These are phyloP conservation scores for Suhomyces wounanorum DNA, from an alignment of 1,139 yeast species.

Conservation along the genomic window DNA sequence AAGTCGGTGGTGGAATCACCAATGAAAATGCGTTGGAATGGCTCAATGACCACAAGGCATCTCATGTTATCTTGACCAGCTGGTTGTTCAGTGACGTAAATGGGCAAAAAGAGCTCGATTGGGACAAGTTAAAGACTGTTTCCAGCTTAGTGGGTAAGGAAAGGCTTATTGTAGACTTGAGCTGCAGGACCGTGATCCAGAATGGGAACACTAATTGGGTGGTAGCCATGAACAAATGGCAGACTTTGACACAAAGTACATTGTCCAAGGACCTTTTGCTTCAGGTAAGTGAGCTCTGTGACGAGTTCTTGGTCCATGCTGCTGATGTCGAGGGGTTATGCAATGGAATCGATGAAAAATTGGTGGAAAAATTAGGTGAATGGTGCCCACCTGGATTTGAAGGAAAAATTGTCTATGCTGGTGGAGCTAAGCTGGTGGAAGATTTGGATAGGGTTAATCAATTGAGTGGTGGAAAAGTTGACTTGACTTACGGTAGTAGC, in stretches of 20 bases:
- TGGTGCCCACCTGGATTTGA: conserved; percentile 67
- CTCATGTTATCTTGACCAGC: conserved; percentile 88
- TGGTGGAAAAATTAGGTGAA: conserved; percentile 69
- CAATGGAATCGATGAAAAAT: conserved; percentile 80
- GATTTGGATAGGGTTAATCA: conserved; percentile 68
- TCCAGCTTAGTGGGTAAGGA: conserved; percentile 60
- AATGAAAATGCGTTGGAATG: conserved; percentile 71
- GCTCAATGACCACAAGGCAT: conserved; percentile 65
- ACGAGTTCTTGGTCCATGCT: conserved; percentile 90
- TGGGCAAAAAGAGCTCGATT: conserved; percentile 49
- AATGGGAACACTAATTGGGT: conserved; percentile 57
- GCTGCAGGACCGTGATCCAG: conserved; percentile 62
- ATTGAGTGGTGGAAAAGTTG: conserved; percentile 80
- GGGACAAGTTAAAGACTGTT: conserved; percentile 53
- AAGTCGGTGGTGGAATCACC: conserved; percentile 92
- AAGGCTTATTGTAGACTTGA: conserved; percentile 81
- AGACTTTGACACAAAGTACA: conserved; percentile 70
- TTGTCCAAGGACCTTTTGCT: conserved; percentile 56
- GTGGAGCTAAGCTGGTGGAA: conserved; percentile 79
- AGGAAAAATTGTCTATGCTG: conserved; percentile 88
- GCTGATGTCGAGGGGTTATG: conserved; percentile 98
- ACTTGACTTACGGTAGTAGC: conserved; percentile 89
- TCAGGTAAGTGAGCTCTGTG: conserved; percentile 63
- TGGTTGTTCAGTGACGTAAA: conserved; percentile 67
- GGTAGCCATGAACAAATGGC: conserved; percentile 98